Base-by-base conservation (phyloP, 139 green algal genomes). In the Picochlorum sp. region DNA sequence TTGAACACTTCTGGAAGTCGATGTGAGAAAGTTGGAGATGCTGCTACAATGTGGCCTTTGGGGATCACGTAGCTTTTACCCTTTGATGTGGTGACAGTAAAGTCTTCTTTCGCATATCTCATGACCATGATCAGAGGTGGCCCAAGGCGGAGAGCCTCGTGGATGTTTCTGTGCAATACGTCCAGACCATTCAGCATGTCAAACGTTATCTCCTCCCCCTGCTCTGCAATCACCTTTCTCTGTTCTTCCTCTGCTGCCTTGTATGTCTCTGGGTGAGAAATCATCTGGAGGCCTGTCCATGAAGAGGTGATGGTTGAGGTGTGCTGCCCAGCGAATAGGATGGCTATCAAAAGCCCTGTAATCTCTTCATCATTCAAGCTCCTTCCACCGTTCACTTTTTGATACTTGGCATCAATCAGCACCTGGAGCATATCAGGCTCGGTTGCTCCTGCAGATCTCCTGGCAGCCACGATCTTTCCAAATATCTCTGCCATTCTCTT, bases 301-400 rank as follows among this genome's bases (percentile, higher is more conserved):
- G 84, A 65, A 45, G 84, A 86, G 36, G 92, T 99, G 71, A 97
- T 88, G 50, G 80, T 89, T 52, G 76, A 91, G 25, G 93, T 99
- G 79, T 99, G 93, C 80, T 98, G 93, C 13, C 93, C 92, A 12
- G 88, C 93, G 69, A 99, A 99, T 32, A 99, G 78, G 16, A 82
- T 78, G 4, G 92, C 93, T 53, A 97, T 99, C 25, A 99, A 85
- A 73, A 99, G 77, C n/a, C 93, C 93, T 14, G 84, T 81, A 55
- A 97, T 94, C 78, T 99, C 87, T 24, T 89, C 81, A 49, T 96
- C 87, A 8, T 72, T 96, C 24, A 87, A 70, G 29, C 50, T 36
- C 3, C 88, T 76, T 1, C 91, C 93, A 37, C 73, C 76, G 29
- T 86, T 74, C 29, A 84, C 76, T 43, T 89, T 80, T 55, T 85